Evolutionary conservation across 176 grass and related monocot genomes (phyloP).

Genomic region (Musa beccarii): DNA sequence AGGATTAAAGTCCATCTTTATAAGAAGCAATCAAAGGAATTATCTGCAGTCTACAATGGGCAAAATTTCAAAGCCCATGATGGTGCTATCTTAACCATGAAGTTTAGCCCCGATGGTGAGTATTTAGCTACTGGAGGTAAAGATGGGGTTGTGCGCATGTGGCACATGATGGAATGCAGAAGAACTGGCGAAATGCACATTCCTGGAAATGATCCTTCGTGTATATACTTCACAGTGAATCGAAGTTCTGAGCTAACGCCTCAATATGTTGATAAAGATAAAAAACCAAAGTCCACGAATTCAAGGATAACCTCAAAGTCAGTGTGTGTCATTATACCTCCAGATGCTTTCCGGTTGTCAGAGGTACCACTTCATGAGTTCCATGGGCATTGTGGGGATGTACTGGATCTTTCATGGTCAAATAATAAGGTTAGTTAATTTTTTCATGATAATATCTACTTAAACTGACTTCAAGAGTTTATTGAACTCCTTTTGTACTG

Average conservation of each 20-base stretch:
- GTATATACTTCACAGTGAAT: slow-evolving; percentile 60
- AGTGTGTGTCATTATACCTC: slow-evolving; percentile 70
- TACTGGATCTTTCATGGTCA: slow-evolving; percentile 93
- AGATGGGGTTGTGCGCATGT: slow-evolving; percentile 68
- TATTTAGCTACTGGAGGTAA: slow-evolving; percentile 82
- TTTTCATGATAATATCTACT: slow-evolving; percentile 5
- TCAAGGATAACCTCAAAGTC: slow-evolving; percentile 37
- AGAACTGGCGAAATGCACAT: slow-evolving; percentile 32
- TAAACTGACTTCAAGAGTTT: slow-evolving; percentile 9
- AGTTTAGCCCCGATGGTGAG: slow-evolving; percentile 58
- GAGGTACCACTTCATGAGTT: slow-evolving; percentile 65
- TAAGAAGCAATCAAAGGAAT: slow-evolving; percentile 64
- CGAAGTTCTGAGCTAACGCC: slow-evolving; percentile 53
- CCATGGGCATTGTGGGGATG: slow-evolving; percentile 46
- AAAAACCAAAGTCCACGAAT: slow-evolving; percentile 40
- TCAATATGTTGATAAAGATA: slow-evolving; percentile 29
- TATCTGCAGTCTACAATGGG: slow-evolving; percentile 70
- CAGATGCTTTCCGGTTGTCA: slow-evolving; percentile 46
- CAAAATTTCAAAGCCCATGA: slow-evolving; percentile 75
- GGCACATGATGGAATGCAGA: slow-evolving; percentile 52
- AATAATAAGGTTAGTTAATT: slow-evolving; percentile 48
- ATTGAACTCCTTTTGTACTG: slow-evolving; percentile 7
- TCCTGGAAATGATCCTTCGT: slow-evolving; percentile 54
- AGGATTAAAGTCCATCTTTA: slow-evolving; percentile 52
- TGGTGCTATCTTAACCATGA: slow-evolving; percentile 62